Evolutionary conservation across 2,329 filamentous ascomycete species (phyloP).

Genomic region (Verticillium klebahnii): DNA sequence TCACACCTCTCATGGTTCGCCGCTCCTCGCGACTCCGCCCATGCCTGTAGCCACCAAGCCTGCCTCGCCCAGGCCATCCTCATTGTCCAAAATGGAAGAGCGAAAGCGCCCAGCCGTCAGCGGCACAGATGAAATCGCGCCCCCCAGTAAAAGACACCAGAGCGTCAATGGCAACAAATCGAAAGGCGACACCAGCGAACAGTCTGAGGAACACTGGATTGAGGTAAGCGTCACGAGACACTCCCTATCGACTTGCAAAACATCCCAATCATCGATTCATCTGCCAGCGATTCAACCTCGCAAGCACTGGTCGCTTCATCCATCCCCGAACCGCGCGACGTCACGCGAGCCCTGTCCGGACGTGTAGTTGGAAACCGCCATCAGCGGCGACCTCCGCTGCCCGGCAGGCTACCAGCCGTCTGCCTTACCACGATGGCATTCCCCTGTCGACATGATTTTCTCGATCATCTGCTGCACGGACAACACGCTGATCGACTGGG

Average conservation of each 20-base stretch:
- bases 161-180: slow-evolving; percentile 72
- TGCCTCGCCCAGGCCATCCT: slow-evolving; percentile 69
- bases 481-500: slow-evolving; percentile 28
- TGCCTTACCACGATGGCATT: no score
- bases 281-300: slow-evolving; percentile 8
- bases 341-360: not conserved
- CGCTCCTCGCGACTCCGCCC: slow-evolving; percentile 47
- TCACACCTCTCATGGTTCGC: slow-evolving; percentile 11
- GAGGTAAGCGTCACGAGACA: slow-evolving; percentile 54
- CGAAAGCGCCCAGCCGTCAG: slow-evolving; percentile 89
- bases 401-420: no score
- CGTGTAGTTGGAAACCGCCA: not conserved
- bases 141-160: slow-evolving; percentile 80
- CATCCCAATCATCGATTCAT: slow-evolving; percentile 14
- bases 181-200: slow-evolving; percentile 50
- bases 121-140: slow-evolving; percentile 76
- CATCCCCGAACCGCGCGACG: not conserved
- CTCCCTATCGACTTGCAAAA: slow-evolving; percentile 10
- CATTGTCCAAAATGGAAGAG: slow-evolving; percentile 96
- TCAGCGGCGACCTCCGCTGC: not conserved
- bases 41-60: slow-evolving; percentile 81
- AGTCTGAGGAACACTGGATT: slow-evolving; percentile 58
- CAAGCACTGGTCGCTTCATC: not conserved
- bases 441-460: not conserved
- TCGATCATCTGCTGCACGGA: slow-evolving; percentile 8